These are phyloP conservation scores for Papiliotrema fonsecae DNA, from an alignment of 1,284 basidiomycete species.

Conservation along the genomic window DNA sequence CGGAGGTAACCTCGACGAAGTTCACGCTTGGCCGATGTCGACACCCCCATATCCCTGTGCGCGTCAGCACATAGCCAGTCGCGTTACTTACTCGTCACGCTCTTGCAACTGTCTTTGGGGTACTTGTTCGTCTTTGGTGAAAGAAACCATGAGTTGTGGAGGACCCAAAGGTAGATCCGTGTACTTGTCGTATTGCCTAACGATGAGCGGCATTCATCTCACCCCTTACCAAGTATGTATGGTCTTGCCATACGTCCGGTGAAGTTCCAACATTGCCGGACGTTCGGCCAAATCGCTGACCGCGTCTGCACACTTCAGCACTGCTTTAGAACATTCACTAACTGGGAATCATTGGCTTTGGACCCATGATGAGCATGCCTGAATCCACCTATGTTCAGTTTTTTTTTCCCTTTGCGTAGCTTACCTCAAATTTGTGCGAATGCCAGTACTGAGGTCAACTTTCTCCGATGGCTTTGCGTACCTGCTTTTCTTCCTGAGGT, in stretches of 20 bases:
- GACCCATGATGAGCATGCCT: slow-evolving; percentile 51
- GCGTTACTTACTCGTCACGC: slow-evolving; percentile 41
- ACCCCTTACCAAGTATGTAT: slow-evolving; percentile 56
- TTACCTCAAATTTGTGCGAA: slow-evolving; percentile 44
- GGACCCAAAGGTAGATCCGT: slow-evolving; percentile 54
- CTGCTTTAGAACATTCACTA: slow-evolving; percentile 7
- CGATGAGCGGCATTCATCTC: slow-evolving; percentile 8
- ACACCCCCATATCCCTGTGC: slow-evolving; percentile 40
- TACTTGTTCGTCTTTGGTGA: slow-evolving; percentile 48
- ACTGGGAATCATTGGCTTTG: slow-evolving; percentile 50
- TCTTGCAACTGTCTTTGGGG: slow-evolving; percentile 39
- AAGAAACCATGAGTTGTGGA: slow-evolving; percentile 53
- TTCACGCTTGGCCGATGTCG: slow-evolving; percentile 46
- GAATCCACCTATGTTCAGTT: slow-evolving; percentile 48
- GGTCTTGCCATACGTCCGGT: slow-evolving; percentile 56
- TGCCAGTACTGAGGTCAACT: slow-evolving; percentile 32
- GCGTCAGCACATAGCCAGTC: neutral
- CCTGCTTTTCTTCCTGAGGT: slow-evolving; percentile 41
- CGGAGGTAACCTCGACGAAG: slow-evolving; percentile 48
- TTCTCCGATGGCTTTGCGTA: slow-evolving; percentile 5
- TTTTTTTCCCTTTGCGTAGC: neutral
- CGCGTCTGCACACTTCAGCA: slow-evolving; percentile 21
- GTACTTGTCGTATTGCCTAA: slow-evolving; percentile 39
- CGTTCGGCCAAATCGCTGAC: slow-evolving; percentile 51
- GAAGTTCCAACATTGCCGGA: slow-evolving; percentile 53